Base-by-base conservation (phyloP, 2,329 filamentous ascomycete species). In the Penicillium nordicum region DNA sequence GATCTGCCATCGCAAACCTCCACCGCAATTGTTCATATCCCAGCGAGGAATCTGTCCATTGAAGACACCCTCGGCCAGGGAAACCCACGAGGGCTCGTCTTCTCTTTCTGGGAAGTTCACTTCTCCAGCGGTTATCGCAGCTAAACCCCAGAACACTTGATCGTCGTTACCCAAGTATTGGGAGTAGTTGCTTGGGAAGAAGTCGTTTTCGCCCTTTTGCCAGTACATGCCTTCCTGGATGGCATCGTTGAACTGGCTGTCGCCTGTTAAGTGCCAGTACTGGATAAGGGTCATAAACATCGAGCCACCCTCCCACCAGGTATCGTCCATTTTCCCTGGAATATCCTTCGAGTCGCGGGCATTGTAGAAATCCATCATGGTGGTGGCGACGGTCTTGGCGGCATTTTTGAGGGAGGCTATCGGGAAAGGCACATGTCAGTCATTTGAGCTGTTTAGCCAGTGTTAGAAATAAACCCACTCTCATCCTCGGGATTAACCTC, bases 1-100 rank as follows among this genome's bases (percentile, higher is more conserved):
- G 63, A 95, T 91, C 76, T 95, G 90, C 88, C 89, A 92, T 54
- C 84, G 79, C 47, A 93, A 76, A 5, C 89, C 89, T 57, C 89
- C 89, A 37, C 78, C 78, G 67, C 90, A 93, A 37, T 72, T 0
- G 77, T 75, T 1, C 76, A 49, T 79, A 70, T 91, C 85, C 89
- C 89, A 93, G 30, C 89, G 83, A 32, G 73, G 71, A 8, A 79
- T 80, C 66, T 90, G 85, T 50, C 82, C 80, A 69, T 90, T 84
- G 80, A 89, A 92, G 42, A 88, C 82, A 63, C 88, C 89, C 62
- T 80, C 78, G 14, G 82, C 82, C 40, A 92, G 79, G 29, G 86
- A 76, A 25, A 73, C 58, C 73, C 72, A 76, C 12, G 67, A 63
- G 43, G 61, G 37, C 18, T 65, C 60, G 4, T 62, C 30, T 18